Conservation (phyloP, 2,329 filamentous ascomycete genomes). For the Aspergillus quadrilineatus region DNA sequence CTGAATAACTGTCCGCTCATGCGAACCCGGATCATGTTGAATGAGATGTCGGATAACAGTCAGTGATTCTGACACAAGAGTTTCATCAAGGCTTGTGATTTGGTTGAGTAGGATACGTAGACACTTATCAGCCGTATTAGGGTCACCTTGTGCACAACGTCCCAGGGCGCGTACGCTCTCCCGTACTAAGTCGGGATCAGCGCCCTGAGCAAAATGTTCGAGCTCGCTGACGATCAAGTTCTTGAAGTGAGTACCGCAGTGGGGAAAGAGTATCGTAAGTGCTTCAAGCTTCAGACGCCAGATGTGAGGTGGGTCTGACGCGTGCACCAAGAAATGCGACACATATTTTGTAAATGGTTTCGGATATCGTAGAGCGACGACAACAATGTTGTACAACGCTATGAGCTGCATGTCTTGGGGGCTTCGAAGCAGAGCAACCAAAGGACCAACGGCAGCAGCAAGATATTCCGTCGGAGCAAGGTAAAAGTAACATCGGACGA, state of each 20-base stretch:
- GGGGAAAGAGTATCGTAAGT: constrained; percentile 84
- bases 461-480: constrained; percentile 78
- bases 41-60: constrained; percentile 96
- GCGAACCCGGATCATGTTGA: constrained; percentile 78
- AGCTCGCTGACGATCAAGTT: constrained; percentile 87
- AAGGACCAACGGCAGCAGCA: constrained; percentile 71
- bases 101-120: constrained; percentile 79
- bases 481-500: constrained; percentile 79
- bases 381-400: constrained; percentile 90
- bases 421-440: constrained; percentile 80
- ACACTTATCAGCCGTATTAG: constrained; percentile 71
- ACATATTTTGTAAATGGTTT: constrained; percentile 82
- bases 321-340: constrained; percentile 83
- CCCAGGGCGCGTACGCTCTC: constrained; percentile 93
- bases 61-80: constrained; percentile 84
- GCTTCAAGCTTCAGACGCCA: constrained; percentile 93
- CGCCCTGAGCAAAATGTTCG: constrained; percentile 81
- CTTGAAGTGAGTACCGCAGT: constrained; percentile 72
- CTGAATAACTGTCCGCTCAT: constrained; percentile 80
- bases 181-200: constrained; percentile 74
- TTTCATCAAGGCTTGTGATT: constrained; percentile 83
- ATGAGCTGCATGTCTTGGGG: constrained; percentile 86
- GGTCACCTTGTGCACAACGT: constrained; percentile 80
- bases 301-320: constrained; percentile 74
- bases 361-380: constrained; percentile 77